Evolutionary conservation across 208 protist genomes (phyloP).

Genomic region (Spironucleus salmonicida): DNA sequence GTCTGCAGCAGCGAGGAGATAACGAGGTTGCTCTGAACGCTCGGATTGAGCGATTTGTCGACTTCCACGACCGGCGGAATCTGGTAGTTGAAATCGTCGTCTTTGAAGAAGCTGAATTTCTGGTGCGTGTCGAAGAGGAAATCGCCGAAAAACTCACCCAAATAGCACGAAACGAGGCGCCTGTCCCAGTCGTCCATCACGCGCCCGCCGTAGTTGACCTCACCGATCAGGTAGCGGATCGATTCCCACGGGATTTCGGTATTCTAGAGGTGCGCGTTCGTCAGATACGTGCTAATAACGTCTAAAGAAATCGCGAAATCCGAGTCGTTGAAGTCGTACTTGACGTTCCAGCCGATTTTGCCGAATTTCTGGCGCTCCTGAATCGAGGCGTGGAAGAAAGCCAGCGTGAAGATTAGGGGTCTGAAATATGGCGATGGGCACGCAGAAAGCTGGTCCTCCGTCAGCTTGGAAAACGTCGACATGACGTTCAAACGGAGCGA

Average conservation of each 20-base stretch:
- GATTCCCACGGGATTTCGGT: conserved; percentile 84
- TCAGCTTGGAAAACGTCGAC: conserved; percentile 77
- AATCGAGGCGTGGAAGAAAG: conserved; percentile 94
- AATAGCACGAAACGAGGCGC: conserved; percentile 84
- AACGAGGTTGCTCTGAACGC: too few species aligned
- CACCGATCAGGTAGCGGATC: conserved; percentile 90
- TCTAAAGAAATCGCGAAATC: conserved; percentile 88
- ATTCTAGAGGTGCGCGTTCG: conserved; percentile 75
- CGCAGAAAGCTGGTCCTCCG: conserved; percentile 67
- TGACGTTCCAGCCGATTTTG: conserved; percentile 85
- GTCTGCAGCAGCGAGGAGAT: too few species aligned
- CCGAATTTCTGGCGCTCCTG: conserved; percentile 60
- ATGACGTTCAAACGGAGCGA: conserved; percentile 94
- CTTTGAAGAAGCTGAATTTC: conserved; percentile 84
- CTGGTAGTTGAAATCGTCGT: conserved; percentile 63
- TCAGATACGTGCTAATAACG: conserved; percentile 83
- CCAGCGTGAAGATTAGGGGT: conserved; percentile 83
- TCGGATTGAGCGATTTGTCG: conserved; percentile 40
- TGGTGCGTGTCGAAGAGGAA: conserved; percentile 96
- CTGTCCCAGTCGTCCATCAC: conserved; percentile 90
- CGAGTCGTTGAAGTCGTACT: conserved; percentile 96
- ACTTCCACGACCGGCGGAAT: conserved; percentile 60
- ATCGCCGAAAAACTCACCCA: conserved; percentile 96
- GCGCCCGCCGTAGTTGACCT: conserved; percentile 94
- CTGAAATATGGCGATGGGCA: conserved; percentile 81